These are phyloP conservation scores for Aspergillus niger DNA, from an alignment of 2,329 filamentous ascomycete species.

Conservation along the genomic window DNA sequence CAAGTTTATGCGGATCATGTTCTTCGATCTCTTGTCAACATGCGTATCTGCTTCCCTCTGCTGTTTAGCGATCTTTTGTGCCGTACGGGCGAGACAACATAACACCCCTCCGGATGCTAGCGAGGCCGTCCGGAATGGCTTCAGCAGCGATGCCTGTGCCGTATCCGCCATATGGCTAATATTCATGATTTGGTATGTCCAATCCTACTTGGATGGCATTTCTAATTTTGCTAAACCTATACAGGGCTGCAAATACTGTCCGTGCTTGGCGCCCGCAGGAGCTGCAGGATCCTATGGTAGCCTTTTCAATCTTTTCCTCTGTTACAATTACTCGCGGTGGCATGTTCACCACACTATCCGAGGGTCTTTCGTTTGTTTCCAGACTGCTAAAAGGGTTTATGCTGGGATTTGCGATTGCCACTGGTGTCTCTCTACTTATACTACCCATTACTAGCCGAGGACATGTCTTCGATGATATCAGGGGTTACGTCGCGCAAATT, in stretches of 20 bases:
- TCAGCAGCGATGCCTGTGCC: constrained; percentile 69
- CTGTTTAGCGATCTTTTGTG: constrained; percentile 65
- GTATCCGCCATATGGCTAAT: constrained; percentile 71
- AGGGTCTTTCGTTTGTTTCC: constrained; percentile 40
- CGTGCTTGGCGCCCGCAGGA: constrained; percentile 63
- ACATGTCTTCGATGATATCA: constrained; percentile 62
- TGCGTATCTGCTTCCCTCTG: constrained; percentile 62
- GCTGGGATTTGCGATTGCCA: constrained; percentile 64
- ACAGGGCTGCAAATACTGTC: constrained; percentile 58
- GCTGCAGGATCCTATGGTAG: constrained; percentile 66
- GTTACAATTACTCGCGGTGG: constrained; percentile 60
- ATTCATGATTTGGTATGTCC: constrained; percentile 60
- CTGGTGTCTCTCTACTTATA: constrained; percentile 64
- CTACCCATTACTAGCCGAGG: constrained; percentile 66
- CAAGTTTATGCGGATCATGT: constrained; percentile 69
- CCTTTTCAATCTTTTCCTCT: constrained; percentile 68
- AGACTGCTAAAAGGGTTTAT: constrained; percentile 64
- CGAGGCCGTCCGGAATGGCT: constrained; percentile 43
- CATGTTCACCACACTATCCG: constrained; percentile 45
- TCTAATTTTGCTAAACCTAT: background rate
- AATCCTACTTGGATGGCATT: background rate
- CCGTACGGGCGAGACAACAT: constrained; percentile 64
- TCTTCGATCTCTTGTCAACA: constrained; percentile 59
- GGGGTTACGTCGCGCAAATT: constrained; percentile 54
- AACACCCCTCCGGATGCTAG: constrained; percentile 45